phyloP scores from a whole-genome alignment of 768 basidiomycete genomes.

The Termitomyces sp. region DNA sequence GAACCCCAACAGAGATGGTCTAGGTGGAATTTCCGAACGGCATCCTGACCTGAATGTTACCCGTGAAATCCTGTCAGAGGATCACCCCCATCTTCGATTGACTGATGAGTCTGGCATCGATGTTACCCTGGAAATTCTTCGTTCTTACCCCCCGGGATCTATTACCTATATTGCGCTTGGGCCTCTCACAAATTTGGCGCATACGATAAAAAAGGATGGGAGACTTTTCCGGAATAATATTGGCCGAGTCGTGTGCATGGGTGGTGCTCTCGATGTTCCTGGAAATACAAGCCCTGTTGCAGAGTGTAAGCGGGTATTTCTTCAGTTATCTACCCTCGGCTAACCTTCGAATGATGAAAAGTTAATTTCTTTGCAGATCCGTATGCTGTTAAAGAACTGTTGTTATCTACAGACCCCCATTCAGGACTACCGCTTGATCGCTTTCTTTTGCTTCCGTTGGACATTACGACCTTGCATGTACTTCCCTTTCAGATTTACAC shows the following conservation, averaged over 20 bases:
- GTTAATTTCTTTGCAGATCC: slow-evolving; percentile 91
- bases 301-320: slow-evolving; percentile 59
- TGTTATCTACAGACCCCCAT: slow-evolving; percentile 37
- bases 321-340: not conserved
- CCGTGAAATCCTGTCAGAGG: slow-evolving; percentile 14
- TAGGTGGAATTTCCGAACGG: slow-evolving; percentile 54
- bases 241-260: slow-evolving; percentile 85
- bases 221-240: slow-evolving; percentile 52
- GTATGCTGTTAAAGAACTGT: slow-evolving; percentile 70
- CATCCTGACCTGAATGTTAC: slow-evolving; percentile 61
- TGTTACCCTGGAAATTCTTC: slow-evolving; percentile 53
- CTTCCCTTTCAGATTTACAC: slow-evolving; percentile 69
- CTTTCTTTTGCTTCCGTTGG: slow-evolving; percentile 71
- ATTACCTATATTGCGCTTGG: slow-evolving; percentile 74
- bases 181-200: slow-evolving; percentile 78
- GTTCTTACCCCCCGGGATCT: slow-evolving; percentile 42
- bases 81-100: slow-evolving; percentile 43
- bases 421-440: slow-evolving; percentile 59
- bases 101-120: slow-evolving; percentile 47
- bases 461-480: slow-evolving; percentile 79
- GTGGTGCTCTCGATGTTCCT: slow-evolving; percentile 89
- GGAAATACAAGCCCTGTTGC: slow-evolving; percentile 81
- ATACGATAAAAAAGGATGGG: slow-evolving; percentile 53
- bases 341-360: slow-evolving; percentile 22
- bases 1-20: slow-evolving; percentile 53